Conservation (phyloP, 768 basidiomycete genomes). For the Stropharia rugosoannulata region DNA sequence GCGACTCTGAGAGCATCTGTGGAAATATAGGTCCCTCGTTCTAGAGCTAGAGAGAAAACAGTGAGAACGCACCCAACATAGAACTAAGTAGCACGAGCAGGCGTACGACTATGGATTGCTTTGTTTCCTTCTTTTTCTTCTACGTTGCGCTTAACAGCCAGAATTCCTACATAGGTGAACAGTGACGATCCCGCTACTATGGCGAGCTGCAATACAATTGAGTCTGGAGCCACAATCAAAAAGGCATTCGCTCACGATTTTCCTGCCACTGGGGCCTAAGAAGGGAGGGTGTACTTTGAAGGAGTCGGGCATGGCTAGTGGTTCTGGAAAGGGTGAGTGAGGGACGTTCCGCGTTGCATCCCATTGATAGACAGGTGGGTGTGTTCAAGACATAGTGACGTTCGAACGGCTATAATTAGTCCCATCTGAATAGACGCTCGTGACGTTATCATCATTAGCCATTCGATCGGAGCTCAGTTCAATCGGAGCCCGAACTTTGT, state of each 20-base stretch:
- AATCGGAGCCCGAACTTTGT: slow-evolving; percentile 29
- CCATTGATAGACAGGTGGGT: too few relatives aligned
- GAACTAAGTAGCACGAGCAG: neutral
- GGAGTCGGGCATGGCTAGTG: too few relatives aligned
- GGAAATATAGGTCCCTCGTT: slow-evolving; percentile 4
- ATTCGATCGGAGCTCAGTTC: neutral
- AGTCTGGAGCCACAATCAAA: neutral
- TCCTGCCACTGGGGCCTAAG: slow-evolving; percentile 1
- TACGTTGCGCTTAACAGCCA: neutral
- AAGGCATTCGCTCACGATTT: neutral
- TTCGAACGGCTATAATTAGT: too few relatives aligned
- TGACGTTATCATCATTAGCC: neutral
- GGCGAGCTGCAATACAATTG: neutral
- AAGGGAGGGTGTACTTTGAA: neutral
- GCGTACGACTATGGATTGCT: neutral
- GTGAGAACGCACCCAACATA: neutral
- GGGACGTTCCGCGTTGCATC: too few relatives aligned
- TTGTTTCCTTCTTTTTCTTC: neutral
- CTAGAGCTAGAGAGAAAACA: neutral
- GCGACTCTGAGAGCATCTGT: slow-evolving; percentile 13
- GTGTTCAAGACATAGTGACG: too few relatives aligned
- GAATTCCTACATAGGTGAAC: neutral
- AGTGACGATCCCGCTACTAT: neutral
- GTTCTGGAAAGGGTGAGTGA: too few relatives aligned
- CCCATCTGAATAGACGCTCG: too few relatives aligned